A percentile compares a stretch with the other conserved stretches of the same genome.
Evolutionary conservation across 129 eudicot species (phyloP).

Genomic region (Tagetes patula): DNA sequence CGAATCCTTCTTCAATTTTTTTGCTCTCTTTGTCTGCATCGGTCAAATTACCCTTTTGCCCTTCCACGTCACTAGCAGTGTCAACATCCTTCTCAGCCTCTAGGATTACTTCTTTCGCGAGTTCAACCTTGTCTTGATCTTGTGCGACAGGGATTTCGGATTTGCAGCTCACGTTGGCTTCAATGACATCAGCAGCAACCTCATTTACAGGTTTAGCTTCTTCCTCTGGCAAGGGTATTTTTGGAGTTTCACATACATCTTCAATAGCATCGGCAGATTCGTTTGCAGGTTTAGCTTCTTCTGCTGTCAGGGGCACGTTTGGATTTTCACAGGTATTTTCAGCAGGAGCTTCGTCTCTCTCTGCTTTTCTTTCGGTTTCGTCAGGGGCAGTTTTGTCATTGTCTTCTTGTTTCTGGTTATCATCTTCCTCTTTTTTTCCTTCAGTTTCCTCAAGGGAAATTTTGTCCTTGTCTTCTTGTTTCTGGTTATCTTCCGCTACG

Average conservation of each 20-base stretch:
- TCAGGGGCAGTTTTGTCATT: conserved; percentile 25
- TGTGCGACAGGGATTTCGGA: conserved; percentile 23
- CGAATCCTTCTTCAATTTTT: conserved; percentile 28
- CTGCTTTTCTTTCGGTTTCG: conserved; percentile 11
- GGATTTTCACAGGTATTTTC: conserved; percentile 22
- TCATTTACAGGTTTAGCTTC: conserved; percentile 41
- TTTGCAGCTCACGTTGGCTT: neutral
- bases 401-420: conserved; percentile 32
- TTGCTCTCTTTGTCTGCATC: conserved; percentile 12
- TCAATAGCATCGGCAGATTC: conserved; percentile 24
- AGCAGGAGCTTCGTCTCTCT: conserved; percentile 12
- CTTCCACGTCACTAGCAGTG: conserved; percentile 23
- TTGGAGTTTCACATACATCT: conserved; percentile 21
- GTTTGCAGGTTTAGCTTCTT: conserved; percentile 38
- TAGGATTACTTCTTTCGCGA: conserved; percentile 21
- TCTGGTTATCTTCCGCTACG: conserved; percentile 15
- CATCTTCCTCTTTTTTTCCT: conserved; percentile 19
- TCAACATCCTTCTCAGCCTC: conserved; percentile 11
- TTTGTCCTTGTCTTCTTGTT: conserved; percentile 29
- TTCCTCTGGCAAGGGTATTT: conserved; percentile 24
- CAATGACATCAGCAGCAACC: conserved; percentile 26
- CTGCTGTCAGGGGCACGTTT: conserved; percentile 12
- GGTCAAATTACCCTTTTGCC: conserved; percentile 24
- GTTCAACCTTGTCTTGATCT: conserved; percentile 26
- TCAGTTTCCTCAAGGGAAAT: conserved; percentile 19